Percentiles rank a stretch among this genome's conserved stretches.
These are phyloP conservation scores for Paramyrothecium roridum DNA, from an alignment of 2,329 filamentous ascomycete species.

Conservation along the genomic window DNA sequence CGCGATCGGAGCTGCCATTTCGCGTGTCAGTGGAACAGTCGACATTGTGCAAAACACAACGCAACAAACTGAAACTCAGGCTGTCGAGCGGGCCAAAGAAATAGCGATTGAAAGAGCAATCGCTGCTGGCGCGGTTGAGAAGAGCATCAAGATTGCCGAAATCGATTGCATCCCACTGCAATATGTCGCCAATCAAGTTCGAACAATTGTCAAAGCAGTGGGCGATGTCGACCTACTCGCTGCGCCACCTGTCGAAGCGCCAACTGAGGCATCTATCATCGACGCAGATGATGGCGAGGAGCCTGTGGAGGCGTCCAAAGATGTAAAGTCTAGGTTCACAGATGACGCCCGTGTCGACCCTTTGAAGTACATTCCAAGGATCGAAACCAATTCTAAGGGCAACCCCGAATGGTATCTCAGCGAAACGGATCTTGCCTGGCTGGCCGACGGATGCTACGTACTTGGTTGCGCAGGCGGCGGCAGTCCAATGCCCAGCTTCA, in stretches of 20 bases:
- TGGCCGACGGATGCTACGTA: conserved; percentile 52
- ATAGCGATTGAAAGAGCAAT: conserved; percentile 8
- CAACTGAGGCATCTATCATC: too few relatives aligned
- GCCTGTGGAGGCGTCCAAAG: not conserved
- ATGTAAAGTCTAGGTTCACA: not conserved
- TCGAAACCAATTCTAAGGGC: too few relatives aligned
- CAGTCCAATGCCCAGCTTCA: conserved; percentile 42
- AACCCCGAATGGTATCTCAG: conserved; percentile 43
- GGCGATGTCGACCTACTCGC: conserved; percentile 39
- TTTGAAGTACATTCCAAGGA: conserved; percentile 34
- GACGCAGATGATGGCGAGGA: too few relatives aligned
- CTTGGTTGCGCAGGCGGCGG: conserved; percentile 56
- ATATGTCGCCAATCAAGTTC: conserved; percentile 34
- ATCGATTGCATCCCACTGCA: conserved; percentile 47
- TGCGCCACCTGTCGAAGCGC: too few relatives aligned
- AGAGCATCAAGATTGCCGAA: conserved; percentile 41
- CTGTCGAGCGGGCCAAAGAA: not conserved
- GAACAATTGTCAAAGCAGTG: conserved; percentile 52
- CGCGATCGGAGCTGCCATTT: conserved; percentile 62
- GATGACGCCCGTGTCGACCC: too few relatives aligned
- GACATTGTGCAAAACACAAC: conserved; percentile 29
- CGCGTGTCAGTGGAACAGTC: conserved; percentile 53
- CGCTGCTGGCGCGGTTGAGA: conserved; percentile 29
- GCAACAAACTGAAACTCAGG: not conserved
- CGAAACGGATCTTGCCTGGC: conserved; percentile 50